Evolutionary conservation across 371 early-diverging fungal genomes (phyloP), one percentile per base, ranked within the genome.

Genomic region (Actinomucor elegans): DNA sequence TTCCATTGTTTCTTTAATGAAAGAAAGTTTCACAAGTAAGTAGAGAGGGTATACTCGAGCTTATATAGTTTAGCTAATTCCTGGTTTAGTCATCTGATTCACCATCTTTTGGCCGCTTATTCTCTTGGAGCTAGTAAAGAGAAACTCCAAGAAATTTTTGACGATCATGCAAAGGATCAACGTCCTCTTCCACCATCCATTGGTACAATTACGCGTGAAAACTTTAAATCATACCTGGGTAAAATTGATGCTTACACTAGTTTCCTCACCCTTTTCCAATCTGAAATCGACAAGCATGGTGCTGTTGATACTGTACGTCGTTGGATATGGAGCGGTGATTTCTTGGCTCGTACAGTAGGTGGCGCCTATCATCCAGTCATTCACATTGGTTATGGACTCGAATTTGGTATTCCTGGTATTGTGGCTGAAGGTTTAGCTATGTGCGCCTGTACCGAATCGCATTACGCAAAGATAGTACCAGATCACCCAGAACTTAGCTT

Each of bases 311-410:
- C 73, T 1, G 59, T 80, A 3, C 64, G 70, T 33, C 62, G 79
- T 3, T 85, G 71, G 48, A 69, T 79, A 0, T 77, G 74, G 45
- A 67, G 73, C 31, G 56, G 61, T 5, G 75, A 75, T 24, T 40
- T 83, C 23, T 36, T 83, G 7, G 63, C 66, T 2, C 59, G 77
- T 12, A 61, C 69, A 0, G 51, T 85, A 18, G 75, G 75, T 40
- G 86, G 83, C 3, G 66, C 75, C 0, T 75, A 67, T 44, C 85
- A 85, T 57, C 83, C 86, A 5, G n/a, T 87, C 2, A 85, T 87
- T 45, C 85, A 85, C 60, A 56, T 86, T 18, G 86, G 86, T 6
- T 86, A 85, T 33, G 86, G 82, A 0, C 50, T 86, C 15, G 87
- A 87, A 52, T 87, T 86, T 64, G 75, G 77, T 23, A 58, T 81